Evolutionary conservation across 2,329 filamentous ascomycete genomes (phyloP), one percentile per base, ranked within the genome.

Genomic region (Aureobasidium sp.): DNA sequence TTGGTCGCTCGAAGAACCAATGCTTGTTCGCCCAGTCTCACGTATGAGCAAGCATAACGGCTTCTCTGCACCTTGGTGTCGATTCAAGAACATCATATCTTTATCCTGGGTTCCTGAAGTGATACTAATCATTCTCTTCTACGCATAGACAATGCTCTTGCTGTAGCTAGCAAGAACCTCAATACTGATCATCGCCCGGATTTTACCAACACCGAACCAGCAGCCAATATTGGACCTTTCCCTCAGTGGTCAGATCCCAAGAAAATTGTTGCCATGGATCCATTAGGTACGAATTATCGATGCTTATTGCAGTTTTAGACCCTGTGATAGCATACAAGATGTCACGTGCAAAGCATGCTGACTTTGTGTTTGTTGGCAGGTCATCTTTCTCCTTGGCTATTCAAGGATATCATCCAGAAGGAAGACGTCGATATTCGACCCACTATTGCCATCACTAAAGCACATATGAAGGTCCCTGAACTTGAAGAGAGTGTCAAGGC

Each of bases 261-360:
- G 75, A 97, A 97, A 79, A 97, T 99, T 65, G 93, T 97, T 15
- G 90, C 93, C 21, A 96, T 99, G 91, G 94, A 97, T 72, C 93
- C 93, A 0, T 90, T 88, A 73, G 93, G 45, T 48, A 48, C 15
- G 45, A 16, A 15, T 30, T 30, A 21, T 21, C 21, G 21, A 21
- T 21, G 21, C 21, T 21, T 21, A 21, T 21, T 21, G 21, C 21
- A 21, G 21, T 21, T 21, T 21, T 21, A 21, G 21, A 21, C 21
- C 21, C 21, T 21, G 27, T 13, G 5, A n/a, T n/a, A 21, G 27
- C 6, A 27, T 1, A 21, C 21, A 21, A 21, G 1, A 21, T 21
- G 21, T 21, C 1, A 21, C 21, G 21, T 21, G 21, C 21, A 21
- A 21, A 21, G n/a, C 13, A 48, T 48, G 45, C 45, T 48, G 13